Evolutionary conservation across 83 land plant species (phyloP).

Genomic region (Isoetes engelmannii): DNA sequence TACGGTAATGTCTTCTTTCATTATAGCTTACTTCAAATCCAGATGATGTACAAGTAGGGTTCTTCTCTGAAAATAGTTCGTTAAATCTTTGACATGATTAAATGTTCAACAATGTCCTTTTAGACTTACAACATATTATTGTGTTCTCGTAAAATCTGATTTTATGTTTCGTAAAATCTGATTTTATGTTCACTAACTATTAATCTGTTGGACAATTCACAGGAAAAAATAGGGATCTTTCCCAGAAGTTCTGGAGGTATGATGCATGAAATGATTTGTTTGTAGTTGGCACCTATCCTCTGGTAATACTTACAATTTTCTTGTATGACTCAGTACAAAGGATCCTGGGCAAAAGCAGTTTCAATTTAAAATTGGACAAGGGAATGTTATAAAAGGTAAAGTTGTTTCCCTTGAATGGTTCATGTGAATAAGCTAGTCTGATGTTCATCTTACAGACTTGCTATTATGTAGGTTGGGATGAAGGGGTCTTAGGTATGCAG

Average conservation of each 20-base stretch:
- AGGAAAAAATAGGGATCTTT: slow-evolving; percentile 41
- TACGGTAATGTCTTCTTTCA: slow-evolving; percentile 39
- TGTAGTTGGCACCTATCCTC: not conserved
- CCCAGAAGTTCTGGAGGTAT: slow-evolving; percentile 44
- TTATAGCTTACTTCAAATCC: too few species aligned
- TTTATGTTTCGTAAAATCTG: too few species aligned
- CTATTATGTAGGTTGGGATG: slow-evolving; percentile 73
- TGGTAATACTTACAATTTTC: not conserved
- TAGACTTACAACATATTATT: too few species aligned
- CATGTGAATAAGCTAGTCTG: not conserved
- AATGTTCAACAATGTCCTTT: too few species aligned
- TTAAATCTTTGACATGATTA: too few species aligned
- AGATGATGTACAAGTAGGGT: too few species aligned
- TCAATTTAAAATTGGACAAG: slow-evolving; percentile 31
- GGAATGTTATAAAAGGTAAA: slow-evolving; percentile 36
- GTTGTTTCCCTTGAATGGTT: not conserved
- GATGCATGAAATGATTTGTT: not conserved
- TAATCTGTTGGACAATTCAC: not conserved
- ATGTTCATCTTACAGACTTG: not conserved
- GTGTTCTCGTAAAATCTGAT: too few species aligned
- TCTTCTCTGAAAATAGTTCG: too few species aligned
- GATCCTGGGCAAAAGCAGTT: slow-evolving; percentile 43
- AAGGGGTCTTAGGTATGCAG: slow-evolving; percentile 88
- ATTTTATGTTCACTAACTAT: too few species aligned
- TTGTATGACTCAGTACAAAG: slow-evolving; percentile 26